phyloP scores from a whole-genome alignment of 2,329 filamentous ascomycete genomes.

The Plenodomus lindquistii region DNA sequence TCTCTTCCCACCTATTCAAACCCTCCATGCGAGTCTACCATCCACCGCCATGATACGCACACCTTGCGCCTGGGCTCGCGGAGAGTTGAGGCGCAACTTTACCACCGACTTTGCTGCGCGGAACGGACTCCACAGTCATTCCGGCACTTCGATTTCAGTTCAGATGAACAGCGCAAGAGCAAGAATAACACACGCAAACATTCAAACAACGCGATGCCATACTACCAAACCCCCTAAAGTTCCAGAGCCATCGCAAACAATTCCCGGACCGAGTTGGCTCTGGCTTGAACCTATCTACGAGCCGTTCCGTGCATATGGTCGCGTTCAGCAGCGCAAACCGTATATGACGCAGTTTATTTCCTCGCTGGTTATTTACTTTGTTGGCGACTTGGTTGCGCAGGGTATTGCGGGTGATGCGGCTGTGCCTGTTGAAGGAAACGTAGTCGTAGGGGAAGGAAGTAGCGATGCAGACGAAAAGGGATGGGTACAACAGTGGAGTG shows the following conservation, averaged over 20 bases:
- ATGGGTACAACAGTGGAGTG: slow-evolving; percentile 48
- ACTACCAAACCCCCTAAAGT: slow-evolving; percentile 22
- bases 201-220: slow-evolving; percentile 20
- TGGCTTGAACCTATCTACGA: slow-evolving; percentile 53
- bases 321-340: slow-evolving; percentile 71
- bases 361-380: slow-evolving; percentile 76
- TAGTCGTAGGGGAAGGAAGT: slow-evolving; percentile 4
- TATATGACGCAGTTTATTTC: slow-evolving; percentile 79
- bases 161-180: slow-evolving; percentile 1
- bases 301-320: slow-evolving; percentile 63
- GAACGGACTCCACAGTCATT: too few species aligned
- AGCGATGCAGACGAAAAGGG: slow-evolving; percentile 26
- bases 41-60: slow-evolving; percentile 35
- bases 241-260: slow-evolving; percentile 29
- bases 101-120: slow-evolving; percentile 7
- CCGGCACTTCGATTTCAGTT: slow-evolving; percentile 9
- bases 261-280: slow-evolving; percentile 50
- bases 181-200: slow-evolving; percentile 10
- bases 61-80: slow-evolving; percentile 31
- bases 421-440: not conserved
- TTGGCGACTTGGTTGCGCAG: slow-evolving; percentile 79
- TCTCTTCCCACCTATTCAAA: slow-evolving; percentile 3
- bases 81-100: slow-evolving; percentile 29
- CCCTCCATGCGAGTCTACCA: slow-evolving; percentile 12
- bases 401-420: slow-evolving; percentile 51